Evolutionary conservation across 805 yeast genomes (phyloP).

Genomic region (Metschnikowia kunwiensis): DNA sequence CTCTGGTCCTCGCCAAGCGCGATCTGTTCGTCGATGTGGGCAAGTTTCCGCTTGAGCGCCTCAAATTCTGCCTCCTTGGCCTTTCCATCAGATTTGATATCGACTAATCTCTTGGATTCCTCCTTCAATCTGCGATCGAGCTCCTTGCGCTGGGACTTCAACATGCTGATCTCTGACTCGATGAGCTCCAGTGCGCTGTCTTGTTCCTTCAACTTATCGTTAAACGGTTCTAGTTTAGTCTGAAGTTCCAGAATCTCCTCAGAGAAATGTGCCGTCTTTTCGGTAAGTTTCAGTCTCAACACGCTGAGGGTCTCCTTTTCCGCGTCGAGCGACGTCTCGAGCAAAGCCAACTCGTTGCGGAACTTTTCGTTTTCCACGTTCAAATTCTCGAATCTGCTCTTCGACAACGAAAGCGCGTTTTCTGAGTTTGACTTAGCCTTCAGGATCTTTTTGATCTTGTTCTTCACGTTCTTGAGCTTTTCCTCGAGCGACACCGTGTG

Average conservation of each 20-base stretch:
- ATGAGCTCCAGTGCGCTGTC: constrained; percentile 64
- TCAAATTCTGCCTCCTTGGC: constrained; percentile 46
- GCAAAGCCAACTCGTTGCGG: constrained; percentile 41
- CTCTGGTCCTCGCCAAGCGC: constrained; percentile 57
- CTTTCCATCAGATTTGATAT: constrained; percentile 47
- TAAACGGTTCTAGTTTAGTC: constrained; percentile 78
- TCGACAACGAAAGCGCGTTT: constrained; percentile 43
- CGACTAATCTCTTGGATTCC: constrained; percentile 43
- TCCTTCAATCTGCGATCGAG: constrained; percentile 44
- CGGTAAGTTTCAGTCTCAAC: constrained; percentile 63
- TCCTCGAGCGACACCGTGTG: constrained; percentile 72
- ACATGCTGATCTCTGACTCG: constrained; percentile 59
- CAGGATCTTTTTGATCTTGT: constrained; percentile 55
- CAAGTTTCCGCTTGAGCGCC: constrained; percentile 47
- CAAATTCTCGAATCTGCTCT: constrained; percentile 45
- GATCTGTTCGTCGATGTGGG: constrained; percentile 52
- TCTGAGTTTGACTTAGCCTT: constrained; percentile 52
- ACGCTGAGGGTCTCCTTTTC: constrained; percentile 61
- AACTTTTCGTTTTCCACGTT: constrained; percentile 44
- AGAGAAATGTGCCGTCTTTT: constrained; percentile 68
- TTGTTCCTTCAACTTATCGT: constrained; percentile 58
- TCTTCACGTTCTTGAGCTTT: constrained; percentile 60
- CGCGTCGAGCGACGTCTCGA: constrained; percentile 42
- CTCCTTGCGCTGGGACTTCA: constrained; percentile 45
- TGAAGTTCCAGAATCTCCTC: constrained; percentile 63